Base-by-base conservation (phyloP, 2,329 filamentous ascomycete genomes). In the Colletotrichum lindemuthianum region DNA sequence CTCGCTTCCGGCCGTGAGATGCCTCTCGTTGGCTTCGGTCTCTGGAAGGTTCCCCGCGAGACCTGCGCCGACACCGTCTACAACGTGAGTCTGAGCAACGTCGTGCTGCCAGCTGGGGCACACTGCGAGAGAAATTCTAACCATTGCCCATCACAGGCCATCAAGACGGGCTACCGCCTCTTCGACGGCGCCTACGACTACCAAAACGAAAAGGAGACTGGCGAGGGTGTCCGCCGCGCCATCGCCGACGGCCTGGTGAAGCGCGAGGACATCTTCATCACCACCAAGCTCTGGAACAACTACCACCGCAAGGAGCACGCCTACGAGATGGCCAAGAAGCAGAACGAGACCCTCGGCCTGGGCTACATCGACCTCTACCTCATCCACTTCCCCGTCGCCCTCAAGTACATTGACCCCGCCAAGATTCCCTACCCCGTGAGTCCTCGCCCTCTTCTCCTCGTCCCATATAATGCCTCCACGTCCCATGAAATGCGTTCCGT, bases 231-330 rank as follows among this genome's bases (percentile, higher is more conserved):
- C 72, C 85, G 82, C 69, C 84, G 76, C 45, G 84, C 83, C 50
- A 84, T 86, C 70, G 72, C 73, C 8, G 82, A 88, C 66, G 86
- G 86, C 37, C 83, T 89, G 50, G 82, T 92, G 10, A 88, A 89
- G 84, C 86, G 92, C 66, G 86, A 90, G 74, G 91, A 96, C 59
- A 79, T 96, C 67, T 96, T 96, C 79, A 87, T 96, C 65, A 92
- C 92, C 60, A 92, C 89, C 72, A 96, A 97, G 84, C 85, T 94
- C 44, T 96, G 92, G 91, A 90, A 89, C 73, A 92, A 91, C 55
- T 94, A 91, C 80, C 90, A 91, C 71, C 81, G 84, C 67, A 84
- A 83, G 1, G 82, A 88, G 70, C 86, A 88, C 70, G 90, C 91
- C 13, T 79, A 85, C 64, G 78, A 83, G 68, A 88, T 88, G 67